Conservation (phyloP, 2,329 filamentous ascomycete genomes). For the Aureobasidium pullulans region DNA sequence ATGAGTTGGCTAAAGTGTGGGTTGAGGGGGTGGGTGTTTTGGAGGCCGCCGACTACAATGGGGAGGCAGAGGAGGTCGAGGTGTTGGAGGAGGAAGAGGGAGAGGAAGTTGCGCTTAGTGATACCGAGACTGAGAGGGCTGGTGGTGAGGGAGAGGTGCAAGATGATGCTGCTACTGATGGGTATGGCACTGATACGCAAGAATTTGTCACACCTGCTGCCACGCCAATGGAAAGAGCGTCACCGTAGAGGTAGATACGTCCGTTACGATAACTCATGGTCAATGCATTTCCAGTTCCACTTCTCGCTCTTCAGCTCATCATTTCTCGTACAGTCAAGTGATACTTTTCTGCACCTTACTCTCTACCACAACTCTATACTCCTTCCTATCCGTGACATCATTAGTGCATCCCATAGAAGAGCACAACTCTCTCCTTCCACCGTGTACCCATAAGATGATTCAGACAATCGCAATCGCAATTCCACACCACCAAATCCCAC, state of each 20-base stretch:
- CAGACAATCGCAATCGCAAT: too few species aligned
- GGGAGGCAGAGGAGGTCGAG: neutral
- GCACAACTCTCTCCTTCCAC: too few species aligned
- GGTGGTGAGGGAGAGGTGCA: neutral
- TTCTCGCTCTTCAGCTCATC: too few species aligned
- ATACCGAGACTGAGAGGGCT: slow-evolving; percentile 1
- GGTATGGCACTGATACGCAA: neutral
- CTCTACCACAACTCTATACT: too few species aligned
- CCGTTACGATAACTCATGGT: too few species aligned
- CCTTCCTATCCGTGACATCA: too few species aligned
- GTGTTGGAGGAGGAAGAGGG: neutral
- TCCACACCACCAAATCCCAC: too few species aligned
- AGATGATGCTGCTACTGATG: neutral
- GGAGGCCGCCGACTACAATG: slow-evolving; percentile 29
- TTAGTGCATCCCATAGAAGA: too few species aligned
- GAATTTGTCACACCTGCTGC: slow-evolving; percentile 3
- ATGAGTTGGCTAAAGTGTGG: slow-evolving; percentile 63
- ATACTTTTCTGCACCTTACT: too few species aligned
- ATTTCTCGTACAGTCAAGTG: too few species aligned
- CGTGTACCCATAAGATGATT: too few species aligned
- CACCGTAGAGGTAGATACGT: neutral
- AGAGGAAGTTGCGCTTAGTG: neutral
- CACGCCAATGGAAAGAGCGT: neutral
- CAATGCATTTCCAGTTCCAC: too few species aligned
- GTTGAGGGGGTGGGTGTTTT: slow-evolving; percentile 39